Percentiles rank a stretch among this genome's conserved stretches.
Evolutionary conservation across 2,329 filamentous ascomycete species (phyloP).

Genomic region (Fusarium sp.): DNA sequence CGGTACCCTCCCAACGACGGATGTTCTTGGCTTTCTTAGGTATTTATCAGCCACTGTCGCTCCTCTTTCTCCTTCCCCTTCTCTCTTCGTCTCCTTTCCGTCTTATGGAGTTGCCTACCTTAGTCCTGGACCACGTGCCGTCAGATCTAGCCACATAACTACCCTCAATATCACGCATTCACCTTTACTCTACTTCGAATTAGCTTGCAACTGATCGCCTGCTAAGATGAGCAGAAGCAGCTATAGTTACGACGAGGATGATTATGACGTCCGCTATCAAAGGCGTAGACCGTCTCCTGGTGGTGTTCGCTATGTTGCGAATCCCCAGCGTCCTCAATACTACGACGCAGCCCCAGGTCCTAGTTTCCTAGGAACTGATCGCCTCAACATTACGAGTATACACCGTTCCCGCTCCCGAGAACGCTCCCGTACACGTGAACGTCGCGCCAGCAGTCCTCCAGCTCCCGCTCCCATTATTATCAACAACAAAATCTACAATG

Average conservation of each 20-base stretch:
- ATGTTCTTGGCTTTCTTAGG: constrained; percentile 11
- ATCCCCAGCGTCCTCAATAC: constrained; percentile 55
- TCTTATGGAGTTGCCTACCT: not conserved
- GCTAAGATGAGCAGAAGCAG: constrained; percentile 51
- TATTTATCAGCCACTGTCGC: constrained; percentile 15
- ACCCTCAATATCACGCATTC: constrained; percentile 1
- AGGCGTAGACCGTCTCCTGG: constrained; percentile 59
- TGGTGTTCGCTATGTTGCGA: constrained; percentile 63
- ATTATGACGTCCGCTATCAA: constrained; percentile 67
- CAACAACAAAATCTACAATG: constrained; percentile 69
- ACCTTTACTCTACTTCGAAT: not conserved
- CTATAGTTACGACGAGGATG: constrained; percentile 68
- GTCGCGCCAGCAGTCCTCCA: constrained; percentile 61
- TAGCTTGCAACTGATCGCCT: constrained; percentile 2
- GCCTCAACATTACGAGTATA: constrained; percentile 60
- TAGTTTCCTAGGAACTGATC: constrained; percentile 62
- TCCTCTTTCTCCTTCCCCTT: constrained; percentile 15
- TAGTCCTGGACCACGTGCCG: not conserved
- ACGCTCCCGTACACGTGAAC: constrained; percentile 65
- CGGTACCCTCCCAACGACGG: constrained; percentile 16
- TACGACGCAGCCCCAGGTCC: constrained; percentile 60
- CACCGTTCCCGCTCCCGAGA: constrained; percentile 57
- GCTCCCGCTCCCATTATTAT: constrained; percentile 65
- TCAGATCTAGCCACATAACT: not conserved
- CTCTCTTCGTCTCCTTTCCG: not conserved